A percentile compares a stretch with the other conserved stretches of the same genome.
These are phyloP conservation scores for Datura wrightii DNA, from an alignment of 257 asterid species.

Conservation along the genomic window DNA sequence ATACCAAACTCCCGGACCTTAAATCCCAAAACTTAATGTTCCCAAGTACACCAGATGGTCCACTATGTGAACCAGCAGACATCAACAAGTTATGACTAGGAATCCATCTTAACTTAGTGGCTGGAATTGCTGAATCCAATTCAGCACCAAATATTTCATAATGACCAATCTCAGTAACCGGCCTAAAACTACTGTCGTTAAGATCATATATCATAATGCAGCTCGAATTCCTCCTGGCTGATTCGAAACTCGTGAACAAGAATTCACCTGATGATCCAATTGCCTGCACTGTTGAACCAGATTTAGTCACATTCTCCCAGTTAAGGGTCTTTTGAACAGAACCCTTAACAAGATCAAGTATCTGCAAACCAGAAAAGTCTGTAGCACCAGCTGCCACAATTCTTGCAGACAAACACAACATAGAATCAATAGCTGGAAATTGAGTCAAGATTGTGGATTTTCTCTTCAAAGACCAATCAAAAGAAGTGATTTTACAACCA, in stretches of 20 bases:
- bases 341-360: conserved; percentile 74
- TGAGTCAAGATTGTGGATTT: conserved; percentile 82
- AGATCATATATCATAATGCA: conserved; percentile 82
- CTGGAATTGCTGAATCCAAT: conserved; percentile 84
- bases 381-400: conserved; percentile 89
- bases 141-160: conserved; percentile 90
- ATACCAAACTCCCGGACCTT: conserved; percentile 67
- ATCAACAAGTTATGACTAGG: conserved; percentile 72
- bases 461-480: conserved; percentile 83
- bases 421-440: conserved; percentile 78
- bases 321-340: conserved; percentile 58
- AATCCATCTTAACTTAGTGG: conserved; percentile 83
- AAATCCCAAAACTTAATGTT: conserved; percentile 84
- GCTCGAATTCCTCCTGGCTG: conserved; percentile 81
- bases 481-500: conserved; percentile 84
- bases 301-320: conserved; percentile 93
- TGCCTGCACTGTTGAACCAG: conserved; percentile 89
- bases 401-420: conserved; percentile 64
- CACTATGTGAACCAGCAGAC: conserved; percentile 96
- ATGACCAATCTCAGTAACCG: conserved; percentile 67
- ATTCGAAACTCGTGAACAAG: conserved; percentile 90
- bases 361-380: conserved; percentile 84
- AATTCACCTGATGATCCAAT: conserved; percentile 69
- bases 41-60: conserved; percentile 80
- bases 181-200: conserved; percentile 51